phyloP scores from a whole-genome alignment of 257 asterid genomes.

The Solanum sitiens region DNA sequence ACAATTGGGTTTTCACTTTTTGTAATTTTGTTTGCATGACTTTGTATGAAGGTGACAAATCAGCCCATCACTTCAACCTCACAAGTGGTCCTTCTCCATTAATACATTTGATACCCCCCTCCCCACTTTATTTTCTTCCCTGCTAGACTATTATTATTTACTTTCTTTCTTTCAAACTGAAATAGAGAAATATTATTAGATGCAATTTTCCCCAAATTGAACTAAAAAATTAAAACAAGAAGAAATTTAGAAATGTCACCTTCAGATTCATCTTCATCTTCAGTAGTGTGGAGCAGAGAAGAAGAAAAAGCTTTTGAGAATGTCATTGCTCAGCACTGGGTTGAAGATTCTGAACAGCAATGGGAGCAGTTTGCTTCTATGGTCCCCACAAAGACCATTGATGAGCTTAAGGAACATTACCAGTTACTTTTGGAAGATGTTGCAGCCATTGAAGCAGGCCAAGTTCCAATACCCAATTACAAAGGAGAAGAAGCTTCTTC shows the following conservation, averaged over 20 bases:
- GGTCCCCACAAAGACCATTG: slow-evolving; percentile 62
- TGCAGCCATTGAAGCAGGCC: slow-evolving; percentile 68
- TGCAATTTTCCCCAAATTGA: not conserved
- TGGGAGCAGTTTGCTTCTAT: slow-evolving; percentile 54
- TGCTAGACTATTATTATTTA: not conserved
- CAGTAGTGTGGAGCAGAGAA: slow-evolving; percentile 61
- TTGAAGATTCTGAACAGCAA: slow-evolving; percentile 24
- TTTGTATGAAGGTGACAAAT: slow-evolving; percentile 49
- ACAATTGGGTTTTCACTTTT: not conserved
- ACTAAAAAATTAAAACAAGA: not conserved
- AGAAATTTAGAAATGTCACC: slow-evolving; percentile 9
- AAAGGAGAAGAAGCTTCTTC: slow-evolving; percentile 25
- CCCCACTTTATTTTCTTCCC: slow-evolving; percentile 30
- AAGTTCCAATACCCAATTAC: slow-evolving; percentile 54
- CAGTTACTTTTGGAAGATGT: slow-evolving; percentile 56
- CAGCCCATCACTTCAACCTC: slow-evolving; percentile 60
- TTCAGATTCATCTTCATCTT: not conserved
- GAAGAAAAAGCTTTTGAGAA: slow-evolving; percentile 84
- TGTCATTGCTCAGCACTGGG: slow-evolving; percentile 70
- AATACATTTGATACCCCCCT: slow-evolving; percentile 42
- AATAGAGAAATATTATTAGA: not conserved
- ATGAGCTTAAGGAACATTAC: slow-evolving; percentile 60
- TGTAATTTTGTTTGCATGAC: slow-evolving; percentile 10
- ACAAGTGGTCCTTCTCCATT: slow-evolving; percentile 70
- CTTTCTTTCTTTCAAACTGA: not conserved